These are phyloP conservation scores for Phylloporus gajari DNA, from an alignment of 1,284 basidiomycete species.

Conservation along the genomic window DNA sequence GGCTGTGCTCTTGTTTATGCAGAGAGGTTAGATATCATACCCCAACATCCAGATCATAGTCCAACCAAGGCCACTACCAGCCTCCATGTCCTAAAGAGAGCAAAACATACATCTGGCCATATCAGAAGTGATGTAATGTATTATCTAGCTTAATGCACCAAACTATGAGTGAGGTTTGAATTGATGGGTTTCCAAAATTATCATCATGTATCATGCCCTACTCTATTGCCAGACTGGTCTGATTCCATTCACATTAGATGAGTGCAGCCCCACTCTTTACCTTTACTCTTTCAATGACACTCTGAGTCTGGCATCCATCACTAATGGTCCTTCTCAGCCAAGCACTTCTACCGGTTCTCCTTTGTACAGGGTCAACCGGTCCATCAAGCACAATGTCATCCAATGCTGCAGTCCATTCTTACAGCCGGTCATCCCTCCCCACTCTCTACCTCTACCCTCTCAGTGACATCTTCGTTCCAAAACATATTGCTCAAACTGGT, in stretches of 20 bases:
- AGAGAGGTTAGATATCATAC: conserved; percentile 7
- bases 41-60: not conserved
- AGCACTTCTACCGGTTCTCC: no score
- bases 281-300: no score
- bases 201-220: no score
- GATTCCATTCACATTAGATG: no score
- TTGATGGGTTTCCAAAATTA: no score
- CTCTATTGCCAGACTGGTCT: no score
- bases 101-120: conserved; percentile 32
- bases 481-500: conserved; percentile 88
- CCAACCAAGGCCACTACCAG: conserved; percentile 27
- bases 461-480: conserved; percentile 96
- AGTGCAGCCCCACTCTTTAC: no score
- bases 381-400: conserved; percentile 49
- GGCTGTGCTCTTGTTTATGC: conserved; percentile 4
- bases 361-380: conserved; percentile 1
- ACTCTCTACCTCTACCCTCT: conserved; percentile 92
- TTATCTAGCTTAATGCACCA: not conserved
- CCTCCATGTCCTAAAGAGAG: conserved; percentile 16
- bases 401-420: conserved; percentile 49
- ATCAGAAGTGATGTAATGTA: not conserved
- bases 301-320: no score
- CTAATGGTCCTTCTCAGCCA: no score
- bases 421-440: conserved; percentile 57
- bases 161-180: no score